A percentile compares a stretch with the other conserved stretches of the same genome.
phyloP scores from a whole-genome alignment of 306 rosid genomes.

The Echinosophora koreensis region DNA sequence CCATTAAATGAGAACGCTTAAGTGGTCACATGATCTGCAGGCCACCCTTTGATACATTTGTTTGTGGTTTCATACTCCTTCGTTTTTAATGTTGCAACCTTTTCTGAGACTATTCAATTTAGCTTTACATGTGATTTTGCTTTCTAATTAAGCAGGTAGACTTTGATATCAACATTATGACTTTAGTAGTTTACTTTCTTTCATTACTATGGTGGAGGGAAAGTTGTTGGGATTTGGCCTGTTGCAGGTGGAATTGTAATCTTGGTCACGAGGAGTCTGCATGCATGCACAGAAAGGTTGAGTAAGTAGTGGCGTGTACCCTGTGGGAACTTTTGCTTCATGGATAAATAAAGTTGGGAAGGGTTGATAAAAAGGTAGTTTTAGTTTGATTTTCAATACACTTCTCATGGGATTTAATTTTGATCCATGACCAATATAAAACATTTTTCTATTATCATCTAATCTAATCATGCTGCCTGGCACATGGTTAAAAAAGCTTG shows the following conservation, averaged over 20 bases:
- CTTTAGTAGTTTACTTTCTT: slow-evolving; percentile 15
- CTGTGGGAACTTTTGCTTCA: background rate
- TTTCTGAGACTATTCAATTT: background rate
- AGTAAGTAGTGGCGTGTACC: background rate
- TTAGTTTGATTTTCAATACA: background rate
- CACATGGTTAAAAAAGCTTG: too few relatives aligned
- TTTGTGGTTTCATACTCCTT: too few relatives aligned
- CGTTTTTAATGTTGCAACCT: background rate
- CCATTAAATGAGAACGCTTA: slow-evolving; percentile 54
- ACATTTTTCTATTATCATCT: too few relatives aligned
- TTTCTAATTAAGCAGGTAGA: background rate
- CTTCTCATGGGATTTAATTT: too few relatives aligned
- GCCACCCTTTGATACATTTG: background rate
- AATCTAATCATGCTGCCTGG: too few relatives aligned
- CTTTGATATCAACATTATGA: background rate
- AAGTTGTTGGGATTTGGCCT: too few relatives aligned
- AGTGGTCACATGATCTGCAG: slow-evolving; percentile 29
- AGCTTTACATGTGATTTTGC: slow-evolving; percentile 23
- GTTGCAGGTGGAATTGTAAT: too few relatives aligned
- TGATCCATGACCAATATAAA: too few relatives aligned
- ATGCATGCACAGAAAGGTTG: slow-evolving; percentile 47
- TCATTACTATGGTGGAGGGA: slow-evolving; percentile 24
- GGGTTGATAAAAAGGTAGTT: background rate
- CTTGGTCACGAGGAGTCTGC: slow-evolving; percentile 45
- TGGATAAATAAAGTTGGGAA: background rate